These are phyloP conservation scores for Ulvella scutata DNA, from an alignment of 139 green algal species.

Conservation along the genomic window DNA sequence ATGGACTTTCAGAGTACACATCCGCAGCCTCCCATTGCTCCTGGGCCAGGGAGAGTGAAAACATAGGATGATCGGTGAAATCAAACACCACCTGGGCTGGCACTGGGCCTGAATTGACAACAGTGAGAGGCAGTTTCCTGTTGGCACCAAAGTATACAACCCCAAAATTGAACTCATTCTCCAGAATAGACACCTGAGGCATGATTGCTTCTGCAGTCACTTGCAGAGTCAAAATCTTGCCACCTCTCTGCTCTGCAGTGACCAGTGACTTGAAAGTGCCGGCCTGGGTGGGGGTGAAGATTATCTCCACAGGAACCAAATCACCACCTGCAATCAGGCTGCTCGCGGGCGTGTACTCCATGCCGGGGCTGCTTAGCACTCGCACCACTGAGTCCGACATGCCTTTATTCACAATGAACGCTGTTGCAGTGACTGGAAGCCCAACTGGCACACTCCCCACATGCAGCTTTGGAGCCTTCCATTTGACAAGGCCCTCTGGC, in stretches of 20 bases:
- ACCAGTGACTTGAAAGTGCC: background rate
- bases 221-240: background rate
- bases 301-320: background rate
- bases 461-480: background rate
- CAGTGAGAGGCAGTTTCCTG: background rate
- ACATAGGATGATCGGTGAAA: background rate
- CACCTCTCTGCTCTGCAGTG: background rate
- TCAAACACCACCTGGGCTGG: background rate
- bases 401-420: background rate
- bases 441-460: background rate
- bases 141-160: background rate
- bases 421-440: background rate
- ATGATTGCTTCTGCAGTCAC: background rate
- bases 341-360: background rate
- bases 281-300: background rate
- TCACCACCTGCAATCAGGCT: background rate
- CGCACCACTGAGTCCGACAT: background rate
- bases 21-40: background rate
- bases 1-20: background rate
- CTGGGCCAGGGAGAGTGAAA: background rate
- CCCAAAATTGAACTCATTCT: background rate
- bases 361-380: background rate
- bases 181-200: background rate
- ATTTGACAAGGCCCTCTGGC: background rate
- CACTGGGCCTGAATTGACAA: background rate